phyloP scores from a whole-genome alignment of 257 asterid species.

The Linderniella brevidens region DNA sequence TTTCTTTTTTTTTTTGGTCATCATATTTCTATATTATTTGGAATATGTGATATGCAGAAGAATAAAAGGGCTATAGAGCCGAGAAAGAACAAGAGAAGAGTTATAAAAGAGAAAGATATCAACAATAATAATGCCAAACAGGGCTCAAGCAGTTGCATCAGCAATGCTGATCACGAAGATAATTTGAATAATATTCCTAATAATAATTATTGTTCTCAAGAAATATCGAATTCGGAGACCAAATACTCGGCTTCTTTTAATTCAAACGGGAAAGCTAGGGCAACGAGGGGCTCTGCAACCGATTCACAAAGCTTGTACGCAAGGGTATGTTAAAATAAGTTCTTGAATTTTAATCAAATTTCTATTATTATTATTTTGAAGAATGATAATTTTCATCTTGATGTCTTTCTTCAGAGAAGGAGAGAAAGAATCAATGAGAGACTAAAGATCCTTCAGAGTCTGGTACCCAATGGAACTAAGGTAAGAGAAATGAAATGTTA shows the following conservation, averaged over 20 bases:
- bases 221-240: no score
- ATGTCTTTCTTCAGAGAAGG: slow-evolving; percentile 38
- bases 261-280: slow-evolving; percentile 40
- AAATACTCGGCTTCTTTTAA: slow-evolving; percentile 23
- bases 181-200: no score
- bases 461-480: slow-evolving; percentile 87
- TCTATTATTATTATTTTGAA: no score
- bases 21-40: slow-evolving; percentile 9
- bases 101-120: slow-evolving; percentile 14
- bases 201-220: no score
- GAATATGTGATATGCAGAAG: slow-evolving; percentile 21
- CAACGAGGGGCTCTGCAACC: slow-evolving; percentile 57
- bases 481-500: no score
- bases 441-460: slow-evolving; percentile 69
- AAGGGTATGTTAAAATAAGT: no score
- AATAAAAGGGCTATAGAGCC: slow-evolving; percentile 15
- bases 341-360: no score
- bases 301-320: slow-evolving; percentile 93
- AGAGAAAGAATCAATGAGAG: slow-evolving; percentile 82
- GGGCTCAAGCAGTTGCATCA: slow-evolving; percentile 28
- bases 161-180: slow-evolving; percentile 30
- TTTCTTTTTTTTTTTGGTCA: background rate
- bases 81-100: slow-evolving; percentile 31
- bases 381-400: background rate
- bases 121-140: slow-evolving; percentile 23